Evolutionary conservation across 2,329 filamentous ascomycete species (phyloP).

Genomic region (Beauveria pseudobassiana): DNA sequence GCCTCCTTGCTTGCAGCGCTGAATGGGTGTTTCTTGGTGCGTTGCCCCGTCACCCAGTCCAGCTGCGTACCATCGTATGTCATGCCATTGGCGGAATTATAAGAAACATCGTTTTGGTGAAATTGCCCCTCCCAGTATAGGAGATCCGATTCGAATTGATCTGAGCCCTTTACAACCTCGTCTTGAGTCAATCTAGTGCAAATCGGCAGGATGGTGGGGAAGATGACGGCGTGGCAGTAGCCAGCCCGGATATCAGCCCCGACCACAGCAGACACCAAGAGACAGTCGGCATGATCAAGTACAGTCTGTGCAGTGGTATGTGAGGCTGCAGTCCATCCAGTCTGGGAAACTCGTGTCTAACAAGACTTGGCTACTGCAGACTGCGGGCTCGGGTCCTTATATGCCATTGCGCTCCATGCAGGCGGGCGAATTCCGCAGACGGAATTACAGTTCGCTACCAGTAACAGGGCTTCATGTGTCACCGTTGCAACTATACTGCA

Average conservation of each 20-base stretch:
- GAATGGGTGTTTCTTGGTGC: constrained; percentile 28
- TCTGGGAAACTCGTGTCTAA: neutral
- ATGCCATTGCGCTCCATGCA: neutral
- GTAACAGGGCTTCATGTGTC: too few species aligned
- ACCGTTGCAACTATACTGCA: neutral
- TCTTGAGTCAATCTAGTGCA: constrained; percentile 21
- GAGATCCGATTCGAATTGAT: constrained; percentile 28
- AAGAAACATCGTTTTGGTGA: constrained; percentile 32
- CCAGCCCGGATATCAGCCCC: neutral
- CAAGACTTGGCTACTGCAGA: neutral
- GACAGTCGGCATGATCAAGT: neutral
- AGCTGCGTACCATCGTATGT: constrained; percentile 33
- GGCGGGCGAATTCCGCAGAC: neutral
- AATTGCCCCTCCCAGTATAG: constrained; percentile 38
- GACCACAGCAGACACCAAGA: neutral
- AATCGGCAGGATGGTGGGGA: constrained; percentile 23
- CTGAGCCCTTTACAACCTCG: constrained; percentile 21
- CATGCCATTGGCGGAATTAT: constrained; percentile 34
- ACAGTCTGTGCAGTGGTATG: neutral
- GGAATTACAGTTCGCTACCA: neutral
- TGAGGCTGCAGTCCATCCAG: neutral
- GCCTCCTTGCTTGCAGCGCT: constrained; percentile 32
- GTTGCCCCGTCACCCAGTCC: constrained; percentile 29
- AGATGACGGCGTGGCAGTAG: neutral
- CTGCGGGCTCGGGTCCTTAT: constrained; percentile 1